Evolutionary conservation across 2,329 filamentous ascomycete species (phyloP).

Genomic region (Pseudohalonectria lignicola): DNA sequence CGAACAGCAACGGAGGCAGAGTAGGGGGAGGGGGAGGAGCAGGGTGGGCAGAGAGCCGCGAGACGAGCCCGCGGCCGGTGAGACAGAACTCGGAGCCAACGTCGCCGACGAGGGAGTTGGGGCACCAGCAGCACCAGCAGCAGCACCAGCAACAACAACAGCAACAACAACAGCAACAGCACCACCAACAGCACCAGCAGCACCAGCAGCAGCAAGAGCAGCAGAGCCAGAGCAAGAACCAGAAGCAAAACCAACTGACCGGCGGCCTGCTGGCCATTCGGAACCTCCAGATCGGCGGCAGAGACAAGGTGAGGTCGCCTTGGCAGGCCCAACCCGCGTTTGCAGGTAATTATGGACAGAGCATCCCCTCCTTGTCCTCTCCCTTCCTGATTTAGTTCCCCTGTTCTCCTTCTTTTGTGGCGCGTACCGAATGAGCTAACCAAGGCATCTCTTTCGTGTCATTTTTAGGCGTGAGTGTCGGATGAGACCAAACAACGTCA

Average conservation of each 20-base stretch:
- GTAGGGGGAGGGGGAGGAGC: background rate
- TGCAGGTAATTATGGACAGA: slow-evolving; percentile 17
- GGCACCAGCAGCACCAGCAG: background rate
- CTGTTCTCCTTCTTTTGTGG: background rate
- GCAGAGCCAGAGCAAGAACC: background rate
- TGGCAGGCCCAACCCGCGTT: slow-evolving; percentile 23
- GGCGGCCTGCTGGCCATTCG: slow-evolving; percentile 17
- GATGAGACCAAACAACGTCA: background rate
- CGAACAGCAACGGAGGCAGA: slow-evolving; percentile 11
- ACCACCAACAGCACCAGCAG: slow-evolving; percentile 9
- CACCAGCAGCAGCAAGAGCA: slow-evolving; percentile 5
- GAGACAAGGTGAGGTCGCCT: slow-evolving; percentile 21
- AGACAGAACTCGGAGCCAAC: background rate
- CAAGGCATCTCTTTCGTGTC: background rate
- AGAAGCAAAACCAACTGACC: slow-evolving; percentile 4
- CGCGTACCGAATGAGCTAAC: background rate
- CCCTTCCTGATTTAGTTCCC: background rate
- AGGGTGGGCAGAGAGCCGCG: background rate
- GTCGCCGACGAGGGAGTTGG: background rate
- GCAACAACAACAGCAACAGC: background rate
- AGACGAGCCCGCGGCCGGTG: background rate
- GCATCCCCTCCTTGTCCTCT: background rate
- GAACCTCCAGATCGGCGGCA: slow-evolving; percentile 15
- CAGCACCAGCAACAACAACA: background rate
- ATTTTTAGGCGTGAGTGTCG: background rate